Percentiles rank a stretch among this genome's conserved stretches.
Evolutionary conservation across 805 yeast species (phyloP).

Genomic region (Sugiyamaella chiloensis): DNA sequence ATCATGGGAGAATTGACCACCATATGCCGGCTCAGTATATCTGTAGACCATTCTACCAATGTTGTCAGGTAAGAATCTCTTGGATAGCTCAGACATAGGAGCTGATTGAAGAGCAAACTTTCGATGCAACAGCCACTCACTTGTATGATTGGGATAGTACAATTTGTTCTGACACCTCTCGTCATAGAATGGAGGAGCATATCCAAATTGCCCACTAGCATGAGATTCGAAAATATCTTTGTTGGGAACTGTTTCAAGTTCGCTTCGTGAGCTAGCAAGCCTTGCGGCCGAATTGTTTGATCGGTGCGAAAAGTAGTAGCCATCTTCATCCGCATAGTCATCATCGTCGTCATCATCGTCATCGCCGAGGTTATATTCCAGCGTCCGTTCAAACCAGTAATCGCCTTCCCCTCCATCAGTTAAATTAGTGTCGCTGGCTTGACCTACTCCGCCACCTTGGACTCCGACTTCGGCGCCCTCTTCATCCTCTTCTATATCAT

Average conservation of each 20-base stretch:
- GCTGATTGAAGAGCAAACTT: conserved; percentile 9
- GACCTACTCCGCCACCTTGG: background rate
- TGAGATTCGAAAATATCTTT: conserved; percentile 3
- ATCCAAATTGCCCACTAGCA: conserved; percentile 14
- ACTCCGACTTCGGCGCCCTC: conserved; percentile 7
- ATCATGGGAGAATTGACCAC: conserved; percentile 31
- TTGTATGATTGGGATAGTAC: conserved; percentile 10
- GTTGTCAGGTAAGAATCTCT: conserved; percentile 18
- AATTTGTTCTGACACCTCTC: background rate
- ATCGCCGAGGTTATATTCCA: background rate
- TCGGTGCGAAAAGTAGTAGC: conserved; percentile 3
- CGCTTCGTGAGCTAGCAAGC: conserved; percentile 4
- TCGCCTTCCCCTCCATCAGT: background rate
- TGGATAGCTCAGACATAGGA: conserved; percentile 15
- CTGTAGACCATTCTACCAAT: conserved; percentile 12
- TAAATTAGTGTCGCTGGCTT: background rate
- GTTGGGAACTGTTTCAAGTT: conserved; percentile 12
- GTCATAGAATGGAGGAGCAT: background rate
- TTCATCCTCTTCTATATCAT: background rate
- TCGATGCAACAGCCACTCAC: conserved; percentile 15
- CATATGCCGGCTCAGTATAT: conserved; percentile 24
- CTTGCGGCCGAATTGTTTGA: background rate
- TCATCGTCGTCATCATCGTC: conserved; percentile 11
- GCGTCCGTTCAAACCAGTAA: background rate
- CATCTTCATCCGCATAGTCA: background rate